Evolutionary conservation across 2,329 filamentous ascomycete species (phyloP).

Genomic region (Cordyceps farinosa): DNA sequence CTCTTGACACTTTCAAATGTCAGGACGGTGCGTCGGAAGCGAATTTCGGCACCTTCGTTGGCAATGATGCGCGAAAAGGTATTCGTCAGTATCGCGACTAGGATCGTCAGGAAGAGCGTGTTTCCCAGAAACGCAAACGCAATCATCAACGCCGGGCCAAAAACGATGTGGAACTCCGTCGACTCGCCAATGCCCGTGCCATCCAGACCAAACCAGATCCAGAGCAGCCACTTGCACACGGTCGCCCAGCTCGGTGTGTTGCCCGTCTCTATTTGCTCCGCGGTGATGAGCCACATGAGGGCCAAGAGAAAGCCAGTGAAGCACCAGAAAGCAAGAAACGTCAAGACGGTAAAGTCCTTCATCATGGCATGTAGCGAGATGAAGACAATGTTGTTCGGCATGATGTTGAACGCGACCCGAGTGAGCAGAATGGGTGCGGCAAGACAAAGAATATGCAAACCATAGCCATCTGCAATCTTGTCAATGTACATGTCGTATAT

Average conservation of each 20-base stretch:
- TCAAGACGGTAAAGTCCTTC: slow-evolving; percentile 65
- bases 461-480: slow-evolving; percentile 49
- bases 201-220: slow-evolving; percentile 76
- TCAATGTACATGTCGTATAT: slow-evolving; percentile 50
- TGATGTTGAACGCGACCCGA: slow-evolving; percentile 66
- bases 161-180: slow-evolving; percentile 59
- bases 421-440: slow-evolving; percentile 68
- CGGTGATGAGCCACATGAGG: slow-evolving; percentile 58
- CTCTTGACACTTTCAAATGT: slow-evolving; percentile 70
- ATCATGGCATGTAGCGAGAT: slow-evolving; percentile 72
- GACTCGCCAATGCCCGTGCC: slow-evolving; percentile 52
- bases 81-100: slow-evolving; percentile 70
- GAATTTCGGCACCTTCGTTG: slow-evolving; percentile 66
- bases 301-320: slow-evolving; percentile 69
- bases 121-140: slow-evolving; percentile 72
- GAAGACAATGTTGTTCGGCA: slow-evolving; percentile 73
- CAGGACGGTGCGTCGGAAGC: slow-evolving; percentile 67
- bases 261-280: slow-evolving; percentile 25
- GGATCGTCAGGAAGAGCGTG: slow-evolving; percentile 69
- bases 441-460: slow-evolving; percentile 62
- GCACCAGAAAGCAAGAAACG: slow-evolving; percentile 63
- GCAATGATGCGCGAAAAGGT: slow-evolving; percentile 68
- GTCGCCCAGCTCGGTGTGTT: slow-evolving; percentile 43
- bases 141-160: slow-evolving; percentile 67
- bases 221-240: slow-evolving; percentile 73